Evolutionary conservation across 306 rosid genomes (phyloP), one percentile per base, ranked within the genome.

Genomic region (Morella rubra): DNA sequence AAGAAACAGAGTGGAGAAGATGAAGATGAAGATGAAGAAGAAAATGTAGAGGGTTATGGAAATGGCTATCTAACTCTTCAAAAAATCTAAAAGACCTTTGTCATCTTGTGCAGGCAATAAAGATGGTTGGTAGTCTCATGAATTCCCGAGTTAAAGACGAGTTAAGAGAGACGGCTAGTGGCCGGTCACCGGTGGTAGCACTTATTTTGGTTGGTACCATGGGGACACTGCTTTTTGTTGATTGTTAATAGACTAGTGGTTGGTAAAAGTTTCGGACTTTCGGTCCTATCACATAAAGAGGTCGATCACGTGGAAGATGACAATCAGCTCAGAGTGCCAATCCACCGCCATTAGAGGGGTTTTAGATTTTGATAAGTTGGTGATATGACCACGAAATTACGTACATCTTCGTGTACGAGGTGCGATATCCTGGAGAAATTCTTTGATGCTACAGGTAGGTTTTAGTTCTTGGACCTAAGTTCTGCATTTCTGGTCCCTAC

Each of bases 41-140:
- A n/a, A 45, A 74, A 72, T 45, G 61, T 11, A 59, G 72, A 53
- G 47, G 75, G 51, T 19, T 59, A 42, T 54, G 75, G 32, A 72
- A 44, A 20, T 50, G 44, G 73, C 13, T 10, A 41, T 51, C 15
- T 49, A 76, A 67, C 72, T 32, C 16, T 59, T 56, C 73, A 68
- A 49, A 69, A 66, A 1, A 27, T 27, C 52, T 66, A 77, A 61
- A 65, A 73, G 76, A 54, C 45, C 32, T 20, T 72, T 65, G 80
- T 0, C 70, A 80, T 68, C 69, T 12, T 14, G 71, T 37, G 69
- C 24, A 22, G 77, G 87, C 65, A 82, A 69, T 89, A 82, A 87
- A 85, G 85, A 52, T 15, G 72, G 85, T 86, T 75, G 47, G 90
- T 83, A 46, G 76, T 76, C 73, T 66, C 62, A 69, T 84, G 83